These are phyloP conservation scores for Chenopodium suecicum DNA, from an alignment of 148 eudicot genomes.

Conservation along the genomic window DNA sequence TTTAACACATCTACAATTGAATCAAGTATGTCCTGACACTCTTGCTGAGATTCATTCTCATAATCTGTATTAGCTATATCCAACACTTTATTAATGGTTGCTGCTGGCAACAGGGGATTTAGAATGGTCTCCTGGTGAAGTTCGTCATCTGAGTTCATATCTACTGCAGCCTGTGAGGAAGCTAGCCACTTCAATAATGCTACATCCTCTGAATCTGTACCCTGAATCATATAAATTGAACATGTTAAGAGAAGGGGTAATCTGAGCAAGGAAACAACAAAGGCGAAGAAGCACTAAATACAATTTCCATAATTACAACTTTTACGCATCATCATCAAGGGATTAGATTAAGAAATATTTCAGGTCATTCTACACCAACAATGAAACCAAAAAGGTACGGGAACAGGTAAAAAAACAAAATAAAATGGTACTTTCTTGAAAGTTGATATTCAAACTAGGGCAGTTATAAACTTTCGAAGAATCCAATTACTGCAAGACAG, in stretches of 20 bases:
- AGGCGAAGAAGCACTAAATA: background rate
- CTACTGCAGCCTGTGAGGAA: constrained; percentile 90
- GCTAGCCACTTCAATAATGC: constrained; percentile 93
- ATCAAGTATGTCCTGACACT: constrained; percentile 97
- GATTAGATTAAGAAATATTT: background rate
- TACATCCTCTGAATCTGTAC: constrained; percentile 63
- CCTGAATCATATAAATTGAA: constrained; percentile 34
- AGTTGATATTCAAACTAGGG: background rate
- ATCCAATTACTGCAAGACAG: background rate
- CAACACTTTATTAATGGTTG: constrained; percentile 60
- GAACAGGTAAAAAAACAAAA: background rate
- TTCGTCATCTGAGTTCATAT: constrained; percentile 90
- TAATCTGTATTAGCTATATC: constrained; percentile 75
- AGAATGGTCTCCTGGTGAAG: constrained; percentile 63
- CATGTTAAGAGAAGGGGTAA: background rate
- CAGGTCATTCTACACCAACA: constrained; percentile 1
- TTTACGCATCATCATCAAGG: background rate
- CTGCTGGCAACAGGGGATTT: constrained; percentile 70
- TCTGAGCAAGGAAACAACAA: background rate
- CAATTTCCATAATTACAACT: background rate
- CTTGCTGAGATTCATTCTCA: constrained; percentile 82
- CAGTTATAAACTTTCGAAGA: background rate
- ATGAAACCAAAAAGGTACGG: background rate
- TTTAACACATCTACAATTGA: constrained; percentile 46
- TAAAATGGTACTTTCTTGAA: background rate